phyloP scores from a whole-genome alignment of 345 rosid genomes.

The Populus davidiana region DNA sequence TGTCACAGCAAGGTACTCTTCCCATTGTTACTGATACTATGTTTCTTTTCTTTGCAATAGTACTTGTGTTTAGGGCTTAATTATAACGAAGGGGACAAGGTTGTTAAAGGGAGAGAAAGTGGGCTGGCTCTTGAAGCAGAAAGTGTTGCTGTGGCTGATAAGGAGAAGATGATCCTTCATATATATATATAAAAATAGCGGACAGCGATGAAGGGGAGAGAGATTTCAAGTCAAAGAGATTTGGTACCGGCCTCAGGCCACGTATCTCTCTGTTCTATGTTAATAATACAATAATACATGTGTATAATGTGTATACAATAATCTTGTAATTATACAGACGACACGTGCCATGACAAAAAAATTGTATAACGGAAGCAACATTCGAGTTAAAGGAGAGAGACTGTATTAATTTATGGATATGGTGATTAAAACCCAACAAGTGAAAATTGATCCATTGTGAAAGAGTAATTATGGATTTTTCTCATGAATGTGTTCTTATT shows the following conservation, averaged over 20 bases:
- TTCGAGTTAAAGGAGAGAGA: too few relatives aligned
- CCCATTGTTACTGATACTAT: conserved; percentile 15
- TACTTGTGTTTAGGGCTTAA: background rate
- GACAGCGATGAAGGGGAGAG: background rate
- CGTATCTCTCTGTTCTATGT: background rate
- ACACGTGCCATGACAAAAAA: background rate
- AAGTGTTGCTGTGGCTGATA: conserved; percentile 2
- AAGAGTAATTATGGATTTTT: background rate
- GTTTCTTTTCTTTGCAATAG: background rate
- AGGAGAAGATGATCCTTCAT: background rate
- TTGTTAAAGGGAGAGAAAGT: background rate
- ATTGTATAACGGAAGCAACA: background rate
- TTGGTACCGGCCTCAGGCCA: conserved; percentile 36
- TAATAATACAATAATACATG: background rate
- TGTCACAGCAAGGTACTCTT: conserved; percentile 38
- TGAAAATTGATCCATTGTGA: background rate
- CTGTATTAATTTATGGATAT: background rate
- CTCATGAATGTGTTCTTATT: background rate
- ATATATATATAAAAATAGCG: background rate
- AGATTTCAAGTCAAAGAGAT: conserved; percentile 18
- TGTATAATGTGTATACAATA: background rate
- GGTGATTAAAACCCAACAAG: background rate
- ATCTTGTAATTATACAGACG: background rate
- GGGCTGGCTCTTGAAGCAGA: background rate
- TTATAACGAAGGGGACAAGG: background rate